These are phyloP conservation scores for Syzygium aromaticum DNA, from an alignment of 345 rosid genomes.

Conservation along the genomic window DNA sequence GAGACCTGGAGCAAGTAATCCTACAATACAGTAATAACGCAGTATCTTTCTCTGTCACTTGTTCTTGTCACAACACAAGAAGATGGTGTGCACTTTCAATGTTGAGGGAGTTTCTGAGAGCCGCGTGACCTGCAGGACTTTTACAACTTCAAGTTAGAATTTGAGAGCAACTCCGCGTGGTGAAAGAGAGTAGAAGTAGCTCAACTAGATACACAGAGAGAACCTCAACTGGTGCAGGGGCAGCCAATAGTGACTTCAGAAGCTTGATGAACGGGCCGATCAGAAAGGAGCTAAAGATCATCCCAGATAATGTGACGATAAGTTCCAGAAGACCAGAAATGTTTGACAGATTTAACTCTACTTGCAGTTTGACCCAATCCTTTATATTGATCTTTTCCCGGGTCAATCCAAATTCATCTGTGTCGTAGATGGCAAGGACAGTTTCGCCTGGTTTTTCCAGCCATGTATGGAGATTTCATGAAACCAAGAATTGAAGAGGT, in stretches of 20 bases:
- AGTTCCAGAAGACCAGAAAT: background rate
- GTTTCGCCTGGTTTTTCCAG: conserved; percentile 3
- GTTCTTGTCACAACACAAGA: background rate
- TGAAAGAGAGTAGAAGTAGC: background rate
- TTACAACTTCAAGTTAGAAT: conserved; percentile 23
- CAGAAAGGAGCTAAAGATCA: conserved; percentile 22
- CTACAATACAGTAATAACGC: conserved; percentile 13
- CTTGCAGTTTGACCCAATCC: background rate
- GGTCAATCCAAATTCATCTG: background rate
- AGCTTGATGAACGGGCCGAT: conserved; percentile 21
- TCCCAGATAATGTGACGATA: conserved; percentile 24
- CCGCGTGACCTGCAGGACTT: conserved; percentile 11
- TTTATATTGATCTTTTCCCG: background rate
- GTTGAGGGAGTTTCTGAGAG: background rate
- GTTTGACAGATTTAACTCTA: background rate
- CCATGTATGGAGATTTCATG: conserved; percentile 29
- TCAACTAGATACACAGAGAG: background rate
- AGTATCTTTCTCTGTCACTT: conserved; percentile 1
- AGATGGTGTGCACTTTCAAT: background rate
- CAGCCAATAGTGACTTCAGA: background rate
- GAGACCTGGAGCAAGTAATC: conserved; percentile 10
- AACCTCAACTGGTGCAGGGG: background rate
- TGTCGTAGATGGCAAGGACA: conserved; percentile 23
- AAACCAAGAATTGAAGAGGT: conserved; percentile 40
- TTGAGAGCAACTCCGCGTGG: background rate